Evolutionary conservation across 768 basidiomycete species (phyloP).

Genomic region (Podaxis carcinomalis): DNA sequence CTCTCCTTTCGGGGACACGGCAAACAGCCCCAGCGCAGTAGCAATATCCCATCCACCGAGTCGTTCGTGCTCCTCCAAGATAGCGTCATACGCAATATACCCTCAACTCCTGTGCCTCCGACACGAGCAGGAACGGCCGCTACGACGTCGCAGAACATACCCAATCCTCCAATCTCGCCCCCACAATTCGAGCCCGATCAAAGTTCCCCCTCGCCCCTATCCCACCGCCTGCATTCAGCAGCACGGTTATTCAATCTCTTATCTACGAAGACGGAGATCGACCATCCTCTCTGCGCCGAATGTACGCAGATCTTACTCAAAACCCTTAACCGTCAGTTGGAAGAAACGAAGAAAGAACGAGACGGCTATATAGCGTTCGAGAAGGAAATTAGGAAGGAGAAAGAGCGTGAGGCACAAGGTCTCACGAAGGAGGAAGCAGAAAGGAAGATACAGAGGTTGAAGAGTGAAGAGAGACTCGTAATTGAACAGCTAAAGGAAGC

Average conservation of each 20-base stretch:
- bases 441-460: slow-evolving; percentile 69
- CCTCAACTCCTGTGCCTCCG: slow-evolving; percentile 43
- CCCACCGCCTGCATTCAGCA: slow-evolving; percentile 74
- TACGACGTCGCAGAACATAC: slow-evolving; percentile 21
- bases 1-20: slow-evolving; percentile 54
- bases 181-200: slow-evolving; percentile 46
- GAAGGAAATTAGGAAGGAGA: slow-evolving; percentile 79
- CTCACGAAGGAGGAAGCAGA: slow-evolving; percentile 61
- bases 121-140: slow-evolving; percentile 40
- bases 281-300: slow-evolving; percentile 93
- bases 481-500: slow-evolving; percentile 72
- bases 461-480: slow-evolving; percentile 60
- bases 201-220: slow-evolving; percentile 66
- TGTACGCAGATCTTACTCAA: slow-evolving; percentile 82
- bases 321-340: slow-evolving; percentile 73
- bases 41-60: slow-evolving; percentile 61
- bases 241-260: slow-evolving; percentile 72
- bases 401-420: slow-evolving; percentile 64
- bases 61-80: slow-evolving; percentile 91
- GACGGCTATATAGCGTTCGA: slow-evolving; percentile 95
- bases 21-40: slow-evolving; percentile 53
- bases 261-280: slow-evolving; percentile 73
- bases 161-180: slow-evolving; percentile 22
- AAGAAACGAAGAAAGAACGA: slow-evolving; percentile 87
- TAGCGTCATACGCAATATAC: slow-evolving; percentile 70